Evolutionary conservation across 306 rosid genomes (phyloP), one percentile per base, ranked within the genome.

Genomic region (Phaseolus lunatus): DNA sequence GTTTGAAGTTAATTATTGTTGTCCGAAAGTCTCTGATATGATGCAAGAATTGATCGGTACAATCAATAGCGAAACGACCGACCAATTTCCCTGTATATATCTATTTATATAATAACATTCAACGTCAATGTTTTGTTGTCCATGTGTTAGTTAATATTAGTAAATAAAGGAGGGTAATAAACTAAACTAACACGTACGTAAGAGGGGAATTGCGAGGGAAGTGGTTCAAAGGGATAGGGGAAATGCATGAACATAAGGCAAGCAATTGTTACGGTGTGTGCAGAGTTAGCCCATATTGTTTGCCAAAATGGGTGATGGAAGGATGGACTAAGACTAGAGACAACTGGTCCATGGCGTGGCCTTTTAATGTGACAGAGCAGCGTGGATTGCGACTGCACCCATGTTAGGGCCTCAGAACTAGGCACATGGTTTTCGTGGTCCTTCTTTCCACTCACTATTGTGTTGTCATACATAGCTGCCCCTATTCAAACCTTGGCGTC

Each of bases 391-490:
- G 76, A 80, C 80, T 67, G 52, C 78, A 59, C 57, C 83, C 80
- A 74, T 76, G 67, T 74, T 61, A 45, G 47, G 33, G 48, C 23
- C 58, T 73, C 68, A 73, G 78, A 59, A 18, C 22, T 44, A 44
- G 67, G 81, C 81, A 67, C 81, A 67, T 77, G 81, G 23, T 53
- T 67, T 63, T 31, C 37, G 80, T 76, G 80, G 80, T 76, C 80
- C 80, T 63, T 73, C 56, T 53, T 37, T 26, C 64, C 64, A 19
- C 64, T 19, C 20, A 5, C 27, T 26, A 33, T 19, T 19, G 41
- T n/a, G 54, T 24, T 57, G 78, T 57, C 78, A 73, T 67, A n/a
- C 78, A 73, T 44, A n/a, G 47, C 59, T 73, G 27, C 57, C 70
- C 70, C 59, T 74, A 24, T 74, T 74, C 58, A 43, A 70, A 24